Conservation (phyloP, 441 rosid genomes). For the Erysimum cheiri region DNA sequence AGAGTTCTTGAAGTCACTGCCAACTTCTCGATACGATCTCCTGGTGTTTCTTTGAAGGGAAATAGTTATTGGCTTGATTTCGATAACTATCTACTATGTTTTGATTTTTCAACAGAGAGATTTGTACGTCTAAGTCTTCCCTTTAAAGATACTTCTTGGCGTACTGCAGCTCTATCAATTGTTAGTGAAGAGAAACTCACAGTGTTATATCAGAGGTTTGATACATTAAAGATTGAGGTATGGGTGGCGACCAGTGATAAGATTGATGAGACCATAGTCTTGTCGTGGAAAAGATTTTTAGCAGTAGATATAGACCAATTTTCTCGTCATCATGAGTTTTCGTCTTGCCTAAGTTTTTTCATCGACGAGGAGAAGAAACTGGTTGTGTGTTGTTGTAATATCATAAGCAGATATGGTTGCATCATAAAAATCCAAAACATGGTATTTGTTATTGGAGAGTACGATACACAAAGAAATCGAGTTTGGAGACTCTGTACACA, state of each 20-base stretch:
- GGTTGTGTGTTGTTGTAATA: background rate
- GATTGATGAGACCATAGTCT: background rate
- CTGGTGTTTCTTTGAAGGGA: slow-evolving; percentile 1
- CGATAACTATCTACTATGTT: background rate
- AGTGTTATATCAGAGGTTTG: background rate
- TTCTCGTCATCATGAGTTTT: background rate
- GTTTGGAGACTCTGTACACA: background rate
- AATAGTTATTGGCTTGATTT: background rate
- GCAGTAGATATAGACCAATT: background rate
- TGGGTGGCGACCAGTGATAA: background rate
- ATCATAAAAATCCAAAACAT: background rate
- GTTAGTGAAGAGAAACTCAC: background rate
- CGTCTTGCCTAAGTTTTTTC: background rate
- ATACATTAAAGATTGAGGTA: background rate
- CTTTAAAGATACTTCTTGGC: too few relatives aligned
- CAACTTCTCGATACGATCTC: background rate
- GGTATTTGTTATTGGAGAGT: slow-evolving; percentile 1
- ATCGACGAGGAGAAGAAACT: slow-evolving; percentile 1
- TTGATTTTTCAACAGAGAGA: background rate
- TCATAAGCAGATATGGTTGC: background rate
- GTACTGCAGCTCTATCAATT: background rate
- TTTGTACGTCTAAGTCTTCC: background rate
- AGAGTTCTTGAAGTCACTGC: background rate
- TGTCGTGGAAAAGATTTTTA: background rate
- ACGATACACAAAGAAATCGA: background rate